Evolutionary conservation across 176 grass and related monocot genomes (phyloP).

Genomic region (Aegilops bicornis): DNA sequence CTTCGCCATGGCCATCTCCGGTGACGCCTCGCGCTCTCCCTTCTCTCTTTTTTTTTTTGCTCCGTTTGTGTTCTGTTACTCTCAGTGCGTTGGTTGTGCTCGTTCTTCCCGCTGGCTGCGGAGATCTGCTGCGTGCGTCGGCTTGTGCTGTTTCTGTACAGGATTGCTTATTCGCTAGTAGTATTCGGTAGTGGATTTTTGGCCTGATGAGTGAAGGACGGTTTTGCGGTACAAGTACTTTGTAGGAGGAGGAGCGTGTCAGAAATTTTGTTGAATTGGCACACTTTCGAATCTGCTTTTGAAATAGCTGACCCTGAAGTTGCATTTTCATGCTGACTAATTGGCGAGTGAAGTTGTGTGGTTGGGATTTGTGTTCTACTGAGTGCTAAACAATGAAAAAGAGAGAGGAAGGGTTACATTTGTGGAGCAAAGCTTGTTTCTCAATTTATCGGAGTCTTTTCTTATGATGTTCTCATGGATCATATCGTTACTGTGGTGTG

Average conservation of each 20-base stretch:
- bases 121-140: constrained; percentile 37
- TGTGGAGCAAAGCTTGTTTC: neutral
- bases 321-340: constrained; percentile 7
- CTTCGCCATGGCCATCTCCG: constrained; percentile 95
- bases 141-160: neutral
- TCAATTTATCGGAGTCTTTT: neutral
- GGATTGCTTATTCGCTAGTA: neutral
- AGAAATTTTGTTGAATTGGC: neutral
- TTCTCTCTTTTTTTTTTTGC: constrained; percentile 18
- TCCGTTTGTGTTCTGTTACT: constrained; percentile 4
- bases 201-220: neutral
- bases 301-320: neutral
- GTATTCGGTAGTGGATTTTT: neutral
- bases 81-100: neutral
- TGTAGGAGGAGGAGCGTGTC: neutral
- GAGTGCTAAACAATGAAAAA: neutral
- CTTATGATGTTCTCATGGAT: neutral
- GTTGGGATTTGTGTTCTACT: constrained; percentile 6
- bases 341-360: neutral
- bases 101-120: neutral
- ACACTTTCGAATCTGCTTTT: neutral
- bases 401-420: neutral
- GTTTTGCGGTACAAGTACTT: neutral
- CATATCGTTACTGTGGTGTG: neutral
- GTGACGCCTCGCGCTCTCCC: constrained; percentile 37